Conservation (phyloP, 768 basidiomycete genomes). For the Rubroboletus satanas region DNA sequence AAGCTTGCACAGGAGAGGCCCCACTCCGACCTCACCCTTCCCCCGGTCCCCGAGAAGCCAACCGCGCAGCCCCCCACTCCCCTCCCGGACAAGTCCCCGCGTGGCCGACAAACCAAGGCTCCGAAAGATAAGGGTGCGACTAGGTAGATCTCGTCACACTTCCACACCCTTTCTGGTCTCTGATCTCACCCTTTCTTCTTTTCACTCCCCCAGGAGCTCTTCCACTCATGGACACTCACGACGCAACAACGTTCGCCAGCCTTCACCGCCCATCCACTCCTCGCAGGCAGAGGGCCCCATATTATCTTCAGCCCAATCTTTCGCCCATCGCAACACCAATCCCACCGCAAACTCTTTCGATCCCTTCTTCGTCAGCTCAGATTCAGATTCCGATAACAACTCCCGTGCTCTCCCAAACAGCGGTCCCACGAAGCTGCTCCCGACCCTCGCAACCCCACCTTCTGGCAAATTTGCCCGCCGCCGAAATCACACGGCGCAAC, state of each 20-base stretch:
- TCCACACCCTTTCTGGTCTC: not conserved
- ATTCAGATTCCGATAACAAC: conserved; percentile 37
- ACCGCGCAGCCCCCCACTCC: conserved; percentile 15
- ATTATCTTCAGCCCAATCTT: conserved; percentile 20
- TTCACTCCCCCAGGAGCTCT: conserved; percentile 35
- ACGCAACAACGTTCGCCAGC: conserved; percentile 55
- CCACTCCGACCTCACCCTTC: conserved; percentile 30
- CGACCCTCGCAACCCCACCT: conserved; percentile 43
- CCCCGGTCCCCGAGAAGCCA: conserved; percentile 31
- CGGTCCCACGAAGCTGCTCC: conserved; percentile 31
- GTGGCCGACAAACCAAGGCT: conserved; percentile 36
- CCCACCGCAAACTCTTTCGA: conserved; percentile 41
- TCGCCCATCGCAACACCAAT: conserved; percentile 27
- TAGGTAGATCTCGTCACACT: conserved; percentile 34
- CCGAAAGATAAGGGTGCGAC: conserved; percentile 41
- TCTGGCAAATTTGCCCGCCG: conserved; percentile 58
- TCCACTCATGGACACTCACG: conserved; percentile 44
- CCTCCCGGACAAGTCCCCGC: conserved; percentile 27
- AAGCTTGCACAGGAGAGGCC: conserved; percentile 31
- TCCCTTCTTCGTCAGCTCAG: conserved; percentile 48
- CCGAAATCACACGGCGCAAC: conserved; percentile 39
- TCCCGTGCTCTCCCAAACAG: conserved; percentile 31
- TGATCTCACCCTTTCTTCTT: conserved; percentile 5
- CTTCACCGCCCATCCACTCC: conserved; percentile 56
- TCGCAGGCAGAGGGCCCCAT: conserved; percentile 64